phyloP scores from a whole-genome alignment of 2,329 filamentous ascomycete species.

The Aspergillus fumigatus region DNA sequence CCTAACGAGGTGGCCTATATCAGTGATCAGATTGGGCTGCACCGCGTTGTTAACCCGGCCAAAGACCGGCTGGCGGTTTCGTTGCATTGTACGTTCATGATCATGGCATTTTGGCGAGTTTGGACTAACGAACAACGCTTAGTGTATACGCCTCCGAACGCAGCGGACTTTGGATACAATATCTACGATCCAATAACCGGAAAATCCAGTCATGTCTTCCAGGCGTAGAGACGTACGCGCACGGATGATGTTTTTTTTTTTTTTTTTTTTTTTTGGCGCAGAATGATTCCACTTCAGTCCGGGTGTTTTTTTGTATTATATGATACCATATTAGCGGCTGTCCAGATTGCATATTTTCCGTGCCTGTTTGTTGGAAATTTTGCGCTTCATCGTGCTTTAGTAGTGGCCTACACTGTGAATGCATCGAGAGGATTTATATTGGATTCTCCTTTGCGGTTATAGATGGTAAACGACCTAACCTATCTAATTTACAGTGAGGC shows the following conservation, averaged over 20 bases:
- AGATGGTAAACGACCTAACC: background rate
- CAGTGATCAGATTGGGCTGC: conserved; percentile 29
- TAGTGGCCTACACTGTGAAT: background rate
- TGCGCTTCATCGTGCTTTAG: background rate
- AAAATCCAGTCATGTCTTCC: background rate
- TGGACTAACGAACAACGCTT: background rate
- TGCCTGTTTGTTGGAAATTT: background rate
- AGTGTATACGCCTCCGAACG: conserved; percentile 33
- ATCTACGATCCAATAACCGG: conserved; percentile 19
- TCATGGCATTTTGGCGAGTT: background rate
- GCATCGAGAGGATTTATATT: background rate
- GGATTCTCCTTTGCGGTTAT: background rate
- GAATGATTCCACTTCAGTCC: background rate
- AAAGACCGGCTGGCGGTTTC: conserved; percentile 26
- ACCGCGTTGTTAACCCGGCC: conserved; percentile 28
- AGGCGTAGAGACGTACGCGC: background rate
- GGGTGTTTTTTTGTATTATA: background rate
- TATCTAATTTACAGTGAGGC: background rate
- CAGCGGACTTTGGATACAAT: conserved; percentile 30
- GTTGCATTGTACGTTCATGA: conserved; percentile 24
- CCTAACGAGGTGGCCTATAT: conserved; percentile 31
- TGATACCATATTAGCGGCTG: background rate
- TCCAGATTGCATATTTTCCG: background rate
- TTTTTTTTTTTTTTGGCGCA: too few relatives aligned
- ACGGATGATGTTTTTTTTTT: background rate